Conservation (phyloP, 1,284 basidiomycete species). For the Malassezia cuniculi region DNA sequence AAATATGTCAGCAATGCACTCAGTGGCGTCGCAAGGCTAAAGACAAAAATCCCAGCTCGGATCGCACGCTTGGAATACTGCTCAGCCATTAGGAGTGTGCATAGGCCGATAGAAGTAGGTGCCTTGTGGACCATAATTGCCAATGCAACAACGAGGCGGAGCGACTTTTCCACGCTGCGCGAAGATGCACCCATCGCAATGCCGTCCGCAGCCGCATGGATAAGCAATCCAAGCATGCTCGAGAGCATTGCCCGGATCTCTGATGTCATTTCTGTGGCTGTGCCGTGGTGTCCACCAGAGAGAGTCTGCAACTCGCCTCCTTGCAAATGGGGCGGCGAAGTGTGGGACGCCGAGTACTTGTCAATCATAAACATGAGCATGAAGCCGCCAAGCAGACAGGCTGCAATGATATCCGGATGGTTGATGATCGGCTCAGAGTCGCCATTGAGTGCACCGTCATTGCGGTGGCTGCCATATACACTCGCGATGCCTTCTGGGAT, state of each 20-base stretch:
- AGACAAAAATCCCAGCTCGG: conserved; percentile 24
- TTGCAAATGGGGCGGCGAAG: too few species aligned
- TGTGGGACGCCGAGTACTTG: too few species aligned
- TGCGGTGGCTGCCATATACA: conserved; percentile 5
- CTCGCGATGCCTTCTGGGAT: conserved; percentile 31
- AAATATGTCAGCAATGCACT: conserved; percentile 26
- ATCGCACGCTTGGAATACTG: conserved; percentile 20
- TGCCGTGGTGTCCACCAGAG: too few species aligned
- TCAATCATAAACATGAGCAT: conserved; percentile 37
- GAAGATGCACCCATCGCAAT: conserved; percentile 40
- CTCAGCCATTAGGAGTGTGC: conserved; percentile 36
- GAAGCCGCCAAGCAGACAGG: conserved; percentile 32
- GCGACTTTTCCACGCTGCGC: conserved; percentile 21
- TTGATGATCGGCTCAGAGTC: neutral
- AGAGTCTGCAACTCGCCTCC: too few species aligned
- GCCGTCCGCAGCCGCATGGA: conserved; percentile 39
- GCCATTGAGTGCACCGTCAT: neutral
- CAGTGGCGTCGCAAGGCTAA: conserved; percentile 28
- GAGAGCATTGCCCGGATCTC: conserved; percentile 22
- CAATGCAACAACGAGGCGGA: conserved; percentile 34
- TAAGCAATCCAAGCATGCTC: conserved; percentile 30
- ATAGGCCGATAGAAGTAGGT: conserved; percentile 38
- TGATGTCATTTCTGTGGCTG: too few species aligned
- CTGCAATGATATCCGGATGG: conserved; percentile 25
- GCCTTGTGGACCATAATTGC: conserved; percentile 44